phyloP scores from a whole-genome alignment of 257 asterid species.

The Rehmannia glutinosa region DNA sequence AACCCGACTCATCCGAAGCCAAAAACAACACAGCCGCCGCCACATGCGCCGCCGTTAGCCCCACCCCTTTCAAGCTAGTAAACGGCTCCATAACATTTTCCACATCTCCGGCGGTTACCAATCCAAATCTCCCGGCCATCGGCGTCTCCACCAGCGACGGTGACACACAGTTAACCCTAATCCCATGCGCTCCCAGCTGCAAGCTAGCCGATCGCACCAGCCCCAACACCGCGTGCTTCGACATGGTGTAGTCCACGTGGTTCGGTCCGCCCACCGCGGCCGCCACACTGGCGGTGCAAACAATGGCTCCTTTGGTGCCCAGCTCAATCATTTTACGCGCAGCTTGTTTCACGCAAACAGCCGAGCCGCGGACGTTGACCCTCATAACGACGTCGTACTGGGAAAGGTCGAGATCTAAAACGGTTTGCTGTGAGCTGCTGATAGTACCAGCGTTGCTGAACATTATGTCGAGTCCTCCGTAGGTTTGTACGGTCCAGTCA shows the following conservation, averaged over 20 bases:
- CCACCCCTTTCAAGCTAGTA: background rate
- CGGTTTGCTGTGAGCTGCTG: no score
- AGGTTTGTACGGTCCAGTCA: no score
- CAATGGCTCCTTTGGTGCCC: no score
- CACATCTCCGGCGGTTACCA: background rate
- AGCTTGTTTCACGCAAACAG: no score
- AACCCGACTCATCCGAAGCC: constrained; percentile 23
- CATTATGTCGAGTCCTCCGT: no score
- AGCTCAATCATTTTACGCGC: no score
- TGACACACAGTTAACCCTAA: background rate
- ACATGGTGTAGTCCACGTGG: background rate
- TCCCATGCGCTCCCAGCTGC: background rate
- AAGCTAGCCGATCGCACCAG: background rate
- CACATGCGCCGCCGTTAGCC: background rate
- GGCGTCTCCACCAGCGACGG: background rate
- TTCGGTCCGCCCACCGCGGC: no score
- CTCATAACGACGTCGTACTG: no score
- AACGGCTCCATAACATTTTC: background rate
- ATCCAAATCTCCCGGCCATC: background rate
- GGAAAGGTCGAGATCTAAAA: no score
- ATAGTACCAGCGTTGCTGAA: no score
- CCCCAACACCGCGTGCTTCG: background rate
- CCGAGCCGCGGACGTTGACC: no score
- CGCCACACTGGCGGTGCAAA: no score
- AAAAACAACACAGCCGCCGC: background rate